Base-by-base conservation (phyloP, 1,284 basidiomycete genomes). In the Ganoderma multipileum region DNA sequence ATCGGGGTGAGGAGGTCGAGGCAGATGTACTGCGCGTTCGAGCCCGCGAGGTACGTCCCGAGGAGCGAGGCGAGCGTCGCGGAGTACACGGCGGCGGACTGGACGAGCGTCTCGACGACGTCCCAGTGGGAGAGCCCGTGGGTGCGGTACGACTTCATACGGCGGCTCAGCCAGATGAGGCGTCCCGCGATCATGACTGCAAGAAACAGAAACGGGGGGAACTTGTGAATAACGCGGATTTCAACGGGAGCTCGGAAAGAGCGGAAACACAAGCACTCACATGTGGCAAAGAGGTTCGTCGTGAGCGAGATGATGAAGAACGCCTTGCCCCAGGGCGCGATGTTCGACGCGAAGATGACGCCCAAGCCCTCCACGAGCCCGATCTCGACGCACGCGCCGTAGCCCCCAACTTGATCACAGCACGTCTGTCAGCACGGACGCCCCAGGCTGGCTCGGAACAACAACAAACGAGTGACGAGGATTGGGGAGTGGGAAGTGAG, bases 371-470 rank as follows among this genome's bases (percentile, higher is more conserved):
- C 64, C 23, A 66, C 59, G 9, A 71, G 33, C 2, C 69, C 69
- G 30, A 73, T 68, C 61, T 72, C 69, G 5, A 64, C 64, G 57
- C 72, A 73, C 7, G 72, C 72, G n/a, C 72, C 72, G n/a, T 71
- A 73, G 0, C 72, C 72, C 14, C 69, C 52, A 26, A 71, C 72
- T 73, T 26, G 33, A 33, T 33, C n/a, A n/a, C n/a, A 33, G 33
- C 33, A 7, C 9, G n/a, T 54, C 47, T 14, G 23, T 30, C 23
- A 14, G n/a, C 6, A 23, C 14, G n/a, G 16, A 14, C 18, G 11
- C 38, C 11, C 5, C 16, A 14, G 3, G 1, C 16, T n/a, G n/a
- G n/a, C n/a, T n/a, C n/a, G n/a, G n/a, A n/a, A n/a, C n/a, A n/a
- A n/a, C n/a, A n/a, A n/a, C n/a, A n/a, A n/a, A n/a, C n/a, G n/a